Evolutionary conservation across 78 protist species (phyloP).

Genomic region (Polysphondylium violaceum): DNA sequence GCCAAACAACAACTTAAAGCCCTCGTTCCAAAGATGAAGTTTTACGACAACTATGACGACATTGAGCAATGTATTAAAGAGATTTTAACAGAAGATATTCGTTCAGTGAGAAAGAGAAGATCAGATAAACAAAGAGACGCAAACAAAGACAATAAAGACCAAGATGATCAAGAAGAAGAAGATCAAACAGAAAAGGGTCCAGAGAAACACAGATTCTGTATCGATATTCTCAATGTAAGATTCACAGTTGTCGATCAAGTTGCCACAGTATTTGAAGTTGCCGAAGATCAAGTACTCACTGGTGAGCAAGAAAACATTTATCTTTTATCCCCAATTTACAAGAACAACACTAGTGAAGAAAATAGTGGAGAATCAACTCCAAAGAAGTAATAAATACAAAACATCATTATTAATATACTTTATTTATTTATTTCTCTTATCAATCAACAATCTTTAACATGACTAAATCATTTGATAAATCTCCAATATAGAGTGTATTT

Average conservation of each 20-base stretch:
- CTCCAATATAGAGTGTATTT: constrained; percentile 21
- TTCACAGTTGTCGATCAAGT: constrained; percentile 64
- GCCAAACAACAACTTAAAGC: constrained; percentile 31
- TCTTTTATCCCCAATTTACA: constrained; percentile 44
- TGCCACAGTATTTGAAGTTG: constrained; percentile 55
- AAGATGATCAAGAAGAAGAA: neutral
- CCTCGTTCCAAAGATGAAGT: constrained; percentile 37
- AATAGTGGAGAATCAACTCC: too few species aligned
- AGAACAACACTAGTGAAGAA: too few species aligned
- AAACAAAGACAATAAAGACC: neutral
- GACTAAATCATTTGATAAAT: constrained; percentile 23
- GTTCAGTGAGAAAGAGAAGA: constrained; percentile 77
- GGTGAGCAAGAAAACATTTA: constrained; percentile 54
- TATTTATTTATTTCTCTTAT: too few species aligned
- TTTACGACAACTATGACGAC: constrained; percentile 66
- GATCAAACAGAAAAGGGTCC: constrained; percentile 4
- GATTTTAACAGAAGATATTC: constrained; percentile 52
- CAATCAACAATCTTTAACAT: too few species aligned
- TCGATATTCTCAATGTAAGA: constrained; percentile 71
- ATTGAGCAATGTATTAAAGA: constrained; percentile 49
- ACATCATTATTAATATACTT: too few species aligned
- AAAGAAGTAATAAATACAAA: too few species aligned
- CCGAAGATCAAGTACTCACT: constrained; percentile 26
- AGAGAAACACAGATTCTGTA: constrained; percentile 70
- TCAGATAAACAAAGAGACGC: constrained; percentile 29